Percentiles rank a stretch among this genome's conserved stretches.
These are phyloP conservation scores for Aureobasidium pullulans DNA, from an alignment of 2,329 filamentous ascomycete species.

Conservation along the genomic window DNA sequence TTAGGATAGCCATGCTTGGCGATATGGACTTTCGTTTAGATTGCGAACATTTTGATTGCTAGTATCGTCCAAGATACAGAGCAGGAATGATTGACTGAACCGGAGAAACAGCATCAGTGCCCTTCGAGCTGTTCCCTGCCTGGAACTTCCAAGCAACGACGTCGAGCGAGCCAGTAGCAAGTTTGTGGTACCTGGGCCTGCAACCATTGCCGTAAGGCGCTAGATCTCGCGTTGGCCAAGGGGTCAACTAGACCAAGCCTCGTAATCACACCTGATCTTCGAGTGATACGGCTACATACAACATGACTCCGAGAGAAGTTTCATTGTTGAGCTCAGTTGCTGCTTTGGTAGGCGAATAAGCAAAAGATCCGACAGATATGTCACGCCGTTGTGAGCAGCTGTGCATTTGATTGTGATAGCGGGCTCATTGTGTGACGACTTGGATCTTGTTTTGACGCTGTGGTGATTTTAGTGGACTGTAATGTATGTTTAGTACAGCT, in stretches of 20 bases:
- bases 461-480: neutral
- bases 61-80: neutral
- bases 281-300: neutral
- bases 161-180: neutral
- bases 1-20: neutral
- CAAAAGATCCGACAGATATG: neutral
- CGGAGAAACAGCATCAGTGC: neutral
- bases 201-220: neutral
- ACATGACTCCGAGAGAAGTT: neutral
- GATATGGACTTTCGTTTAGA: neutral
- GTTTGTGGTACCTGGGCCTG: neutral
- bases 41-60: neutral
- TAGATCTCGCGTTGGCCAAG: neutral
- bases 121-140: neutral
- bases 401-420: neutral
- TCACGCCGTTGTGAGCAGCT: neutral
- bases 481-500: neutral
- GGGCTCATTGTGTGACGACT: constrained; percentile 64
- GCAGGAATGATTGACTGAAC: neutral
- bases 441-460: constrained; percentile 71
- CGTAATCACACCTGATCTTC: neutral
- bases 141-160: neutral
- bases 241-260: neutral
- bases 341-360: neutral
- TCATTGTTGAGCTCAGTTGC: neutral